These are phyloP conservation scores for Cladosporium sp. DNA, from an alignment of 2,329 filamentous ascomycete genomes.

Conservation along the genomic window DNA sequence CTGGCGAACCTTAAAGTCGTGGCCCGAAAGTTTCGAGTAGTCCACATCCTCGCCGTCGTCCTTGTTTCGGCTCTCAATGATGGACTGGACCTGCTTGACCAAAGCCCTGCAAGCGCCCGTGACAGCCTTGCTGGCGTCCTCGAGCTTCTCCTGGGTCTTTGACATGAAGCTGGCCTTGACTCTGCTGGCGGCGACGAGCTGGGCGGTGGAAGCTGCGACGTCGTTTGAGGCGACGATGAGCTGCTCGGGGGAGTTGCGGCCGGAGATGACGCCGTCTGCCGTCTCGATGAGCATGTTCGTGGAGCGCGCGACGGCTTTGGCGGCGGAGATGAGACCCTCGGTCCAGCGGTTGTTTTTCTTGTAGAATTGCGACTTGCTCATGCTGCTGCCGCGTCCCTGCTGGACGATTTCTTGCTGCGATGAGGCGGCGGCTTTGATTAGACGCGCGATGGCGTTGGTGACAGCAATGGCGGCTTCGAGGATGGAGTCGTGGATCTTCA, in stretches of 20 bases:
- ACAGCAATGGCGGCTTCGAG: constrained; percentile 89
- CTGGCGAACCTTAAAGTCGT: constrained; percentile 97
- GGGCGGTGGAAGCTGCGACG: constrained; percentile 90
- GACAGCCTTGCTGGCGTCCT: constrained; percentile 88
- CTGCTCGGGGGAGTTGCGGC: constrained; percentile 90
- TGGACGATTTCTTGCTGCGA: constrained; percentile 96
- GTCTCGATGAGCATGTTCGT: constrained; percentile 98
- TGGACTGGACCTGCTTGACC: constrained; percentile 87
- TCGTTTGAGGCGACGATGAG: constrained; percentile 97
- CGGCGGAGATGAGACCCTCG: constrained; percentile 91
- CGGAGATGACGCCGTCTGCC: constrained; percentile 88
- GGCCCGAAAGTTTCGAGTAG: constrained; percentile 79
- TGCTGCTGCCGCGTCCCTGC: constrained; percentile 72
- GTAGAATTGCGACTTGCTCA: constrained; percentile 88
- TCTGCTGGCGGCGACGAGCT: constrained; percentile 89
- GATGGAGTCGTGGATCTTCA: constrained; percentile 93
- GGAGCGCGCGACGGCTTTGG: constrained; percentile 88
- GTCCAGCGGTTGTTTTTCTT: constrained; percentile 99
- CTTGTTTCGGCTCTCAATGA: constrained; percentile 81
- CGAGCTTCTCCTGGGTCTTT: constrained; percentile 87
- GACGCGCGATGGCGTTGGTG: constrained; percentile 84
- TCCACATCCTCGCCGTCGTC: constrained; percentile 77
- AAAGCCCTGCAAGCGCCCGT: constrained; percentile 80
- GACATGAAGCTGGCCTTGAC: constrained; percentile 99
- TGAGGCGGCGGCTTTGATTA: constrained; percentile 89